Conservation (phyloP, 148 eudicot genomes). For the Dysphania ambrosioides region DNA sequence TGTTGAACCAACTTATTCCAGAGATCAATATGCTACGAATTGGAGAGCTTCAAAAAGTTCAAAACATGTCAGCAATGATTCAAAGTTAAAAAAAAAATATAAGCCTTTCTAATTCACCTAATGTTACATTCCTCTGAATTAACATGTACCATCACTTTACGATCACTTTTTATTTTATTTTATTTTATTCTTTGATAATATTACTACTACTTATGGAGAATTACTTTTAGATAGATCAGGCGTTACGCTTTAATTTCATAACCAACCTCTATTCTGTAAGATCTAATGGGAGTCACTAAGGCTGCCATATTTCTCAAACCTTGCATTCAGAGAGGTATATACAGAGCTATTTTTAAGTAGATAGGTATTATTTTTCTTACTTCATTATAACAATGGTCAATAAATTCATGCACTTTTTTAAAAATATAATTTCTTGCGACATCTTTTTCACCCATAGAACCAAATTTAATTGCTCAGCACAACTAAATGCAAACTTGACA, state of each 20-base stretch:
- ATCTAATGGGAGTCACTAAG: neutral
- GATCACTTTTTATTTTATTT: no score
- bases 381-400: no score
- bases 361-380: no score
- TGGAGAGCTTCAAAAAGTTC: neutral
- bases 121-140: neutral
- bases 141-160: neutral
- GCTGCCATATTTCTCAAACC: neutral
- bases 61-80: conserved; percentile 19
- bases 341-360: no score
- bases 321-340: neutral
- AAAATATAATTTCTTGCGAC: neutral
- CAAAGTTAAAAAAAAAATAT: neutral
- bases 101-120: neutral
- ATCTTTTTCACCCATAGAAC: neutral
- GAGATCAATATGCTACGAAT: conserved; percentile 5
- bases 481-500: neutral
- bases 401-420: no score
- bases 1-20: conserved; percentile 27
- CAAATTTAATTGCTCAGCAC: neutral
- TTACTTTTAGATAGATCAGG: no score
- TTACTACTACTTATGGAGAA: no score
- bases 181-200: no score
- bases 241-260: no score
- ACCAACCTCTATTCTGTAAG: no score